Evolutionary conservation across 2,329 filamentous ascomycete species (phyloP), one percentile per base, ranked within the genome.

Genomic region (Neoarthrinium moseri): DNA sequence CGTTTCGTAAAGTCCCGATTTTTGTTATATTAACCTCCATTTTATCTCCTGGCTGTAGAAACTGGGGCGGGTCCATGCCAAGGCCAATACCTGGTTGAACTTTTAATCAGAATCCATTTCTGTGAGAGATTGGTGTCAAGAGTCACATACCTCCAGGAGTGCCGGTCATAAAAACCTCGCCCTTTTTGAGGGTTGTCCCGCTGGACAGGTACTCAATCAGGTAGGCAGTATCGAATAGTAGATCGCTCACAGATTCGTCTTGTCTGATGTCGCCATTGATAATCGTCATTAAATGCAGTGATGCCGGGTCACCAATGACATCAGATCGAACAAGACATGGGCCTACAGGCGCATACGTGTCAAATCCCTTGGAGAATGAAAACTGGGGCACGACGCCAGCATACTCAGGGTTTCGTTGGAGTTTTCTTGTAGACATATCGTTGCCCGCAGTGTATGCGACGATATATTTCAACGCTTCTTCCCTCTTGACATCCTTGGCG

Each of bases 371-470:
- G 21, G 70, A 72, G 48, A 70, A 77, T 39, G 8, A 29, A 8
- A 8, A 29, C 26, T 29, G 26, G 26, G 26, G 26, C 8, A 29
- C 26, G 26, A 8, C 69, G 70, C 74, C 74, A 77, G 44, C 44
- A 10, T 40, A 22, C 39, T 60, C 66, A 47, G 72, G 70, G 5
- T 68, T 64, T 49, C 69, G 70, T 57, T 81, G 78, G 37, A 66
- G 71, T 39, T 72, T 72, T 5, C 78, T 69, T 10, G 72, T 73
- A 6, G 72, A 76, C 1, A 81, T 69, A 57, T 82, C 78, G 58
- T 82, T 81, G 44, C 73, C 73, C 30, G 72, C 70, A 0, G 77
- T 80, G 53, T 81, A 82, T 21, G 78, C 78, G 3, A 81, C 69
- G 3, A 82, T 66, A 48, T 78, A 76, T 40, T 72, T 65, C 18